phyloP scores from a whole-genome alignment of 2,329 filamentous ascomycete species.

The Fusarium tricinctum region DNA sequence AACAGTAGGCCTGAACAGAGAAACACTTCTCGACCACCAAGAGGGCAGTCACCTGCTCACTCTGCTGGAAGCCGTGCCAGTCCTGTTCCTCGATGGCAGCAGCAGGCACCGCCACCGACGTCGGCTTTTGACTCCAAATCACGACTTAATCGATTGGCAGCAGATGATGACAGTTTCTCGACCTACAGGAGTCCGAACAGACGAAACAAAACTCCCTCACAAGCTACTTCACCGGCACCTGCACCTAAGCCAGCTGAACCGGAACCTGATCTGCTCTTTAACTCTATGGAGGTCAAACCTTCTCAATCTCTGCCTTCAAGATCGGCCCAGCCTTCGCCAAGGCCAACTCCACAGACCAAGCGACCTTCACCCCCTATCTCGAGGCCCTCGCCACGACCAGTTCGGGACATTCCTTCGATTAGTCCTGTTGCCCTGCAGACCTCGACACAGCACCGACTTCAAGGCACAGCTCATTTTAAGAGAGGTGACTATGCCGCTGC shows the following conservation, averaged over 20 bases:
- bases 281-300: slow-evolving; percentile 55
- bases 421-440: slow-evolving; percentile 77
- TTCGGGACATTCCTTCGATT: slow-evolving; percentile 75
- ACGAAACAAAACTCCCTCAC: slow-evolving; percentile 73
- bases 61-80: slow-evolving; percentile 61
- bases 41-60: slow-evolving; percentile 65
- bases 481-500: slow-evolving; percentile 91
- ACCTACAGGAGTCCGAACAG: slow-evolving; percentile 90
- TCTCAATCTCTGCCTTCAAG: slow-evolving; percentile 55
- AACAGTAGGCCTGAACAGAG: slow-evolving; percentile 50
- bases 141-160: slow-evolving; percentile 77
- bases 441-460: slow-evolving; percentile 82
- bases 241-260: slow-evolving; percentile 55
- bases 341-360: slow-evolving; percentile 55
- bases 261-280: slow-evolving; percentile 76
- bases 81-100: slow-evolving; percentile 72
- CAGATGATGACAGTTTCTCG: slow-evolving; percentile 85
- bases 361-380: slow-evolving; percentile 56
- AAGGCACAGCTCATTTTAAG: slow-evolving; percentile 92
- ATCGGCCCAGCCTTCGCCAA: slow-evolving; percentile 57
- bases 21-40: slow-evolving; percentile 54
- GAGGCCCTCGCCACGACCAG: slow-evolving; percentile 61
- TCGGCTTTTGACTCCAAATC: slow-evolving; percentile 56
- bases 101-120: slow-evolving; percentile 58
- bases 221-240: slow-evolving; percentile 60